Evolutionary conservation across 2,329 filamentous ascomycete species (phyloP).

Genomic region (Nannizziopsis barbatae): DNA sequence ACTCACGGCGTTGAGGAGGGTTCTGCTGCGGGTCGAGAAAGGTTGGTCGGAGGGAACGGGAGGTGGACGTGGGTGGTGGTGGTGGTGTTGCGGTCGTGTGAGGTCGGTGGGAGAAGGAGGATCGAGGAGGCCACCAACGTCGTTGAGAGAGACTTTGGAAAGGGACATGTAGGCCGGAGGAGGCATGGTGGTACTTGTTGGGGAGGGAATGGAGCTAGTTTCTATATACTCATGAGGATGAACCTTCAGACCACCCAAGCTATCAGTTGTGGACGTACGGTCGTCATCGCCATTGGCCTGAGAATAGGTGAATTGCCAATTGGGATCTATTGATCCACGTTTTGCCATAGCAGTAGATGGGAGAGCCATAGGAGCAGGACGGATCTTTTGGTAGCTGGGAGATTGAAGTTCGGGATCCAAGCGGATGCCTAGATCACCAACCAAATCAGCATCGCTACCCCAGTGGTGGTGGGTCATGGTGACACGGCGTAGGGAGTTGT

Average conservation of each 20-base stretch:
- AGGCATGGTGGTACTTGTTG: slow-evolving; percentile 21
- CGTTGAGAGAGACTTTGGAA: slow-evolving; percentile 65
- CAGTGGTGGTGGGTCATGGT: slow-evolving; percentile 61
- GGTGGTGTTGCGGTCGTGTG: not conserved
- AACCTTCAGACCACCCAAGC: slow-evolving; percentile 26
- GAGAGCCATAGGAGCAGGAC: slow-evolving; percentile 31
- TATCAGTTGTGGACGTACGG: slow-evolving; percentile 22
- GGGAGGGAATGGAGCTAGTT: slow-evolving; percentile 20
- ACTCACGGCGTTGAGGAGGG: slow-evolving; percentile 28
- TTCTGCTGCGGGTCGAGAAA: slow-evolving; percentile 19
- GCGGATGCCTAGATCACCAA: slow-evolving; percentile 64
- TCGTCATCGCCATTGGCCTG: slow-evolving; percentile 22
- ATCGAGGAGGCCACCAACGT: slow-evolving; percentile 66
- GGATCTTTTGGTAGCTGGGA: slow-evolving; percentile 22
- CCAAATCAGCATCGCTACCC: slow-evolving; percentile 87
- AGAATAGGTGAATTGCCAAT: slow-evolving; percentile 25
- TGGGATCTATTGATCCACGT: slow-evolving; percentile 23
- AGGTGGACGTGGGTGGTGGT: slow-evolving; percentile 7
- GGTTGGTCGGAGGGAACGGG: slow-evolving; percentile 7
- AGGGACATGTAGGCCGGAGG: slow-evolving; percentile 36
- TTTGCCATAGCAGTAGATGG: slow-evolving; percentile 22
- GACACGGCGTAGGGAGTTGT: slow-evolving; percentile 28
- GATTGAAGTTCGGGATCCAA: slow-evolving; percentile 43
- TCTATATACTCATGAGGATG: slow-evolving; percentile 28
- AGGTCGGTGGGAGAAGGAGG: slow-evolving; percentile 30